Conservation (phyloP, 2,329 filamentous ascomycete genomes). For the Colletotrichum shisoi region DNA sequence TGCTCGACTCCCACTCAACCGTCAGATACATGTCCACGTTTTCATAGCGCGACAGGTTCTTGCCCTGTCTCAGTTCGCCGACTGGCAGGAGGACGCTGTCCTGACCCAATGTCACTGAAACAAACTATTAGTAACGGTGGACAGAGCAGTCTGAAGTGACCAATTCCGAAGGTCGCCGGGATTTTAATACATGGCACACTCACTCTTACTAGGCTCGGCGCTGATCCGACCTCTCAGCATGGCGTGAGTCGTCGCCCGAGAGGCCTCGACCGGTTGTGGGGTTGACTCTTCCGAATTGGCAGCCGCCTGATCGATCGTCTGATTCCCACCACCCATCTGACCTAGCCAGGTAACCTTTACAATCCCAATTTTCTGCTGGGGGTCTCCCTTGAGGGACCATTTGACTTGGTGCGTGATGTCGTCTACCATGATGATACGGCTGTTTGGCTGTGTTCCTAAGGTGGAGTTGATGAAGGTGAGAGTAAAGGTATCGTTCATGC, state of each 20-base stretch:
- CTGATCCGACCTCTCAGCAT: too few relatives aligned
- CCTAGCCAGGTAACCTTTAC: not conserved
- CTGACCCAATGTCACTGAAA: not conserved
- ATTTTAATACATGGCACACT: too few relatives aligned
- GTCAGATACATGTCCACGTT: conserved; percentile 11
- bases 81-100: not conserved
- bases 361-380: too few relatives aligned
- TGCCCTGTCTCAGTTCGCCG: not conserved
- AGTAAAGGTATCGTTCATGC: not conserved
- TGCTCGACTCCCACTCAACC: conserved; percentile 3
- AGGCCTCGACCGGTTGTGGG: too few relatives aligned
- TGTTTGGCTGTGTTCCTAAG: not conserved
- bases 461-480: not conserved
- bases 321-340: not conserved
- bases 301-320: not conserved
- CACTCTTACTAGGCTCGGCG: too few relatives aligned
- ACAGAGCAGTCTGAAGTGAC: too few relatives aligned
- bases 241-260: too few relatives aligned
- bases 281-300: not conserved
- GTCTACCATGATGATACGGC: not conserved
- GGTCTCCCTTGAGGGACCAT: too few relatives aligned
- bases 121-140: not conserved
- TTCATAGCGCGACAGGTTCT: not conserved
- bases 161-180: too few relatives aligned
- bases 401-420: too few relatives aligned